Evolutionary conservation across 148 eudicot species (phyloP).

Genomic region (Chenopodium quinoa): DNA sequence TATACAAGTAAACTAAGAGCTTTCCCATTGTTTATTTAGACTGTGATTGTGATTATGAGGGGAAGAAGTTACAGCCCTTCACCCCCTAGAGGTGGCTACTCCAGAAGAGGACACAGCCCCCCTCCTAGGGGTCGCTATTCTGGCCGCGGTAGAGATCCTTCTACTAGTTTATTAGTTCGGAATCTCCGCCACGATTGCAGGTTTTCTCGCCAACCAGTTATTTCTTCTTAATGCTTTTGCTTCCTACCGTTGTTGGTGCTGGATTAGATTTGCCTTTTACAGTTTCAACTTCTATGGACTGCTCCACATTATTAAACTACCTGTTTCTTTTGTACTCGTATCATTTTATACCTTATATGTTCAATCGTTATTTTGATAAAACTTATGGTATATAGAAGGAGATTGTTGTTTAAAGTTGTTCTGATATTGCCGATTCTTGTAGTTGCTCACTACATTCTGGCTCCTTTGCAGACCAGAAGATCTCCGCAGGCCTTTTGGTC

Average conservation of each 20-base stretch:
- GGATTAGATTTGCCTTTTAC: too few species aligned
- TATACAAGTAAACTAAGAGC: too few species aligned
- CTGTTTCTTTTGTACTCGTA: too few species aligned
- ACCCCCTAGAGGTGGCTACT: conserved; percentile 77
- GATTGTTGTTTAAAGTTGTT: neutral
- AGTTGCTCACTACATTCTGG: neutral
- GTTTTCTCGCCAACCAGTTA: conserved; percentile 26
- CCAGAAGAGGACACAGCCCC: conserved; percentile 78
- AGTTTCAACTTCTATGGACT: too few species aligned
- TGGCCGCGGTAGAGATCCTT: conserved; percentile 70
- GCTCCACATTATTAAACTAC: too few species aligned
- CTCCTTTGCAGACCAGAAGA: conserved; percentile 74
- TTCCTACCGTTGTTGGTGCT: too few species aligned
- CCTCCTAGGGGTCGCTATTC: conserved; percentile 82
- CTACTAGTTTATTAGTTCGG: conserved; percentile 90
- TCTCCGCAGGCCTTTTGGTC: conserved; percentile 85
- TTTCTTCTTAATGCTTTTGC: too few species aligned
- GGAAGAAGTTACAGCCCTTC: conserved; percentile 92
- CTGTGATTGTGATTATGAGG: conserved; percentile 45
- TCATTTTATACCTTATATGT: neutral
- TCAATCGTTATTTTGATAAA: neutral
- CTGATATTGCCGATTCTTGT: neutral
- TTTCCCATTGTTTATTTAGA: too few species aligned
- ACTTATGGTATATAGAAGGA: neutral
- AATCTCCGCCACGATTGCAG: conserved; percentile 97